Evolutionary conservation across 495 filamentous ascomycete species (phyloP).

Genomic region (Cetradonia linearis): DNA sequence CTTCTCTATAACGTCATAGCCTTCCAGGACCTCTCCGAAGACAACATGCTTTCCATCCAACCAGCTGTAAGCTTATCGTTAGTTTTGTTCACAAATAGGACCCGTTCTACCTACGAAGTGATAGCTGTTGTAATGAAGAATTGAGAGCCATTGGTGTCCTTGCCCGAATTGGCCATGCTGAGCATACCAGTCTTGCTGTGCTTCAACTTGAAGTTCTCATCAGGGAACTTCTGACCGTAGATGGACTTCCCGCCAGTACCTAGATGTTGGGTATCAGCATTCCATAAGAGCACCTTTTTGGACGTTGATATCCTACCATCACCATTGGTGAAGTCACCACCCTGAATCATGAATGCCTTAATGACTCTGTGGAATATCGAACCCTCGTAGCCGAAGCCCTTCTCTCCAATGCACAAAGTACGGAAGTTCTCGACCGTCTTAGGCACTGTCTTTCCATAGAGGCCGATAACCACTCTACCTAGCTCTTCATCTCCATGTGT

Average conservation of each 20-base stretch:
- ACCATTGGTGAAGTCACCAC: conserved; percentile 94
- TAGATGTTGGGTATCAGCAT: conserved; percentile 25
- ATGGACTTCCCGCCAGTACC: conserved; percentile 95
- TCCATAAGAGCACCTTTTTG: neutral
- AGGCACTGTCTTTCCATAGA: conserved; percentile 98
- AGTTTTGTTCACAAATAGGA: conserved; percentile 20
- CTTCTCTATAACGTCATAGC: conserved; percentile 79
- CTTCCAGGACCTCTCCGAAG: conserved; percentile 85
- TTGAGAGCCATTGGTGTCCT: conserved; percentile 97
- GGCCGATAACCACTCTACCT: conserved; percentile 81
- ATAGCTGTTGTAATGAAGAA: conserved; percentile 92
- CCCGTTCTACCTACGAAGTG: conserved; percentile 53
- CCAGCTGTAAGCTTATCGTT: conserved; percentile 49
- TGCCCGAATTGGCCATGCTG: conserved; percentile 82
- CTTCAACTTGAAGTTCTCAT: conserved; percentile 99
- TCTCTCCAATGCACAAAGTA: conserved; percentile 90
- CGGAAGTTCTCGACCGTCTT: conserved; percentile 98
- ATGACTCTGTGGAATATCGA: conserved; percentile 98
- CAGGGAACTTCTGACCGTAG: conserved; percentile 87
- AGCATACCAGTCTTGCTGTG: conserved; percentile 56
- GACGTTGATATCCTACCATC: conserved; percentile 48
- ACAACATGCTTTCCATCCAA: conserved; percentile 85
- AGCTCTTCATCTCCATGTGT: conserved; percentile 76
- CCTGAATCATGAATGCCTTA: conserved; percentile 98
- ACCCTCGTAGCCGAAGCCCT: conserved; percentile 92